Percentiles rank a stretch among this genome's conserved stretches.
These are phyloP conservation scores for Neckera pumila DNA, from an alignment of 225 moss, liverwort and hornwort species.

Conservation along the genomic window DNA sequence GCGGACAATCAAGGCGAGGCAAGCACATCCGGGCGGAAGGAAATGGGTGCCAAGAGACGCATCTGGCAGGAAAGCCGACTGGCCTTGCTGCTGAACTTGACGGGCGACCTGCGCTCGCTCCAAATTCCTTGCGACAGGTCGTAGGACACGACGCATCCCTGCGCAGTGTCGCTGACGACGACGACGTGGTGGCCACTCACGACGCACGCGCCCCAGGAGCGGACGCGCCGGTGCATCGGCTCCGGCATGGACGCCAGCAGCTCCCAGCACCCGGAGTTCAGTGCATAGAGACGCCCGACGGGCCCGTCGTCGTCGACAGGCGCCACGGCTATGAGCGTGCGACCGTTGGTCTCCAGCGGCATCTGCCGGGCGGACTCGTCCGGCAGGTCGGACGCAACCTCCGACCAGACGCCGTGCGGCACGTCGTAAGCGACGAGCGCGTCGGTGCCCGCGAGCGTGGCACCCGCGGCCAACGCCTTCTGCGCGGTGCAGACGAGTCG, in stretches of 20 bases:
- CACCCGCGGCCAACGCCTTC: not conserved
- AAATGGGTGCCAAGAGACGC: slow-evolving; percentile 5
- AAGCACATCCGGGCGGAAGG: slow-evolving; percentile 12
- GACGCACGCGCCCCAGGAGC: slow-evolving; percentile 30
- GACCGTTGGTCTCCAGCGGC: slow-evolving; percentile 3
- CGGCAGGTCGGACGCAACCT: slow-evolving; percentile 15
- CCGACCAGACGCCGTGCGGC: slow-evolving; percentile 11
- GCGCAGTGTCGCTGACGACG: slow-evolving; percentile 17
- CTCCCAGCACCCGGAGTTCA: slow-evolving; percentile 15
- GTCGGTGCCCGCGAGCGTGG: slow-evolving; percentile 3
- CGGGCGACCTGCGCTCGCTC: slow-evolving; percentile 11
- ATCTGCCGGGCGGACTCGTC: slow-evolving; percentile 23
- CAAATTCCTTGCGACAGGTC: slow-evolving; percentile 3
- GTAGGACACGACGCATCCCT: slow-evolving; percentile 25
- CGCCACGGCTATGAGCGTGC: slow-evolving; percentile 26
- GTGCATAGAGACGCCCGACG: slow-evolving; percentile 15
- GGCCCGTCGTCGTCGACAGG: slow-evolving; percentile 44
- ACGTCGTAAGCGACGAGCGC: slow-evolving; percentile 31
- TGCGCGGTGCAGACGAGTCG: slow-evolving; percentile 35
- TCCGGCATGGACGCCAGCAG: slow-evolving; percentile 37
- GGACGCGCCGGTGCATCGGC: slow-evolving; percentile 18
- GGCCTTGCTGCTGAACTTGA: not conserved
- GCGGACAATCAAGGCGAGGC: not conserved
- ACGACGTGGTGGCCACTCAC: not conserved
- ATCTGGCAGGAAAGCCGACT: not conserved